Base-by-base conservation (phyloP, 2,329 filamentous ascomycete genomes). In the Zymoseptoria crescenta region DNA sequence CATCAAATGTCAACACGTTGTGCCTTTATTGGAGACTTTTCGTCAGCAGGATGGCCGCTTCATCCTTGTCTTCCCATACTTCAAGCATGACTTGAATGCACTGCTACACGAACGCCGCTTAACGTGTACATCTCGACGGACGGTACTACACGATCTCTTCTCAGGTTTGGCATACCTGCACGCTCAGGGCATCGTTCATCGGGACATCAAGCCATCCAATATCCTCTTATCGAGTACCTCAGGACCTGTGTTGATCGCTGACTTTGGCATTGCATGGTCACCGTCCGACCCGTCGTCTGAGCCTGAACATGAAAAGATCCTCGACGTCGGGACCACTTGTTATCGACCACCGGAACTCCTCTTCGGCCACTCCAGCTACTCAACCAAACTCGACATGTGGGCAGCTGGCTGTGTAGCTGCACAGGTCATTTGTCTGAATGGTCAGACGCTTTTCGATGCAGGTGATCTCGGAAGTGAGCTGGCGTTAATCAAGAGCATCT, bases 261-360 rank as follows among this genome's bases (percentile, higher is more conserved):
- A 99, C 73, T 97, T 99, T 75, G 93, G 94, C 55, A 95, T 94
- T 48, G 85, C 92, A 8, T 96, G 91, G 91, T 85, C 87, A 65
- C 83, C 87, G 2, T 73, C 79, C 9, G 74, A 78, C 21, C 64
- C 74, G 5, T 74, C 76, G 3, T 81, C 83, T 13, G 94, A 99
- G 71, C 78, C 84, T 1, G 69, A 78, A 8, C 72, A 83, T 56
- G 69, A 79, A 57, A 97, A 97, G 74, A 88, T 96, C 56, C 87
- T 94, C 7, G 95, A 99, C 72, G 89, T 99, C 27, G 94, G 94
- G 41, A 97, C 93, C 1, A 93, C 92, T 0, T 84, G 88, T 54
- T 99, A 99, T 75, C 85, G 95, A 20, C 83, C 93, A 0, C 94
- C 94, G 0, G 95, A 99, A 70, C 83, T 92, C 0, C 79, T 99